Evolutionary conservation across 1,139 yeast genomes (phyloP).

Genomic region (Pneumocystis carinii): DNA sequence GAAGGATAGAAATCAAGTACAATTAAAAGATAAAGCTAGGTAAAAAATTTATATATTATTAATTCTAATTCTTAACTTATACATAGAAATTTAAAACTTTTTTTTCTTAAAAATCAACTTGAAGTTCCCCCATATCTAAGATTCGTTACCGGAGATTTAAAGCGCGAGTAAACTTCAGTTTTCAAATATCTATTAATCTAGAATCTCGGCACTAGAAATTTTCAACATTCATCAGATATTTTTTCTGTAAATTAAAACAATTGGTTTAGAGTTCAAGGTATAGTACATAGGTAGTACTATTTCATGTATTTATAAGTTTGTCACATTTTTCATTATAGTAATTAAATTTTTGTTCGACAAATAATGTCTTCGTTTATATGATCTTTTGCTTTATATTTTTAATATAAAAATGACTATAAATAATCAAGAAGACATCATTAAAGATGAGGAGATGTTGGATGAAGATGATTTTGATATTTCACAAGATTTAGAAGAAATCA

Average conservation of each 20-base stretch:
- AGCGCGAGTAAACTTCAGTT: slow-evolving; percentile 17
- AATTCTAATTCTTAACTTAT: slow-evolving; percentile 47
- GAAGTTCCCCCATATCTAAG: slow-evolving; percentile 24
- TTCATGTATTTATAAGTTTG: background rate
- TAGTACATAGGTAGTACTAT: background rate
- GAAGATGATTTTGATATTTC: background rate
- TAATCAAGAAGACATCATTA: background rate
- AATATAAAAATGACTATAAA: background rate
- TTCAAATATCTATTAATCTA: background rate
- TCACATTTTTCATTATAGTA: background rate
- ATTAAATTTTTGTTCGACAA: background rate
- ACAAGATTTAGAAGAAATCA: background rate
- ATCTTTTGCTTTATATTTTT: background rate
- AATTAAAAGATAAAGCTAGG: slow-evolving; percentile 86
- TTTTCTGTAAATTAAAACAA: background rate
- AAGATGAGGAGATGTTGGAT: background rate
- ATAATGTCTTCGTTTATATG: background rate
- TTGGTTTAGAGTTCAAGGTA: background rate
- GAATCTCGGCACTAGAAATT: background rate
- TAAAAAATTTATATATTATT: slow-evolving; percentile 69
- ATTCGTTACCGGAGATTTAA: slow-evolving; percentile 78
- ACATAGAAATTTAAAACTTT: slow-evolving; percentile 32
- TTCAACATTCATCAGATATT: background rate
- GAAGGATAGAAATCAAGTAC: slow-evolving; percentile 78
- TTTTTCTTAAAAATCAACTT: background rate